Percentiles rank a stretch among this genome's conserved stretches.
These are phyloP conservation scores for Deakozyma indianensis DNA, from an alignment of 805 yeast species.

Conservation along the genomic window DNA sequence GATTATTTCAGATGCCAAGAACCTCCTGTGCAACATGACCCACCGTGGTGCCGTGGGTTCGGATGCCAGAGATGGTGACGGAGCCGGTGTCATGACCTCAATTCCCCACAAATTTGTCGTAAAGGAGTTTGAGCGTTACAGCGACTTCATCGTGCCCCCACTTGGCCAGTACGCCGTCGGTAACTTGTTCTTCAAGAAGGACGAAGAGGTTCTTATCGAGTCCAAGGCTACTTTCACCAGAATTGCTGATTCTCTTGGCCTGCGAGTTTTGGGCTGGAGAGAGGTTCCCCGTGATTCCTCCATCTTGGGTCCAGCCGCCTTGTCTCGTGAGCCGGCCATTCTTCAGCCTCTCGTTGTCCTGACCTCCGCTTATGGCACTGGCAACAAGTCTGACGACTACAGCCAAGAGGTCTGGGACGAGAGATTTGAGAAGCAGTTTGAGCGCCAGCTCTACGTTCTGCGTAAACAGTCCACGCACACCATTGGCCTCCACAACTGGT, in stretches of 20 bases:
- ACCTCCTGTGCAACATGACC: slow-evolving; percentile 89
- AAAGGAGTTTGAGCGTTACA: slow-evolving; percentile 66
- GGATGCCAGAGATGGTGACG: slow-evolving; percentile 95
- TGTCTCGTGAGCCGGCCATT: slow-evolving; percentile 81
- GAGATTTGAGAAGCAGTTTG: slow-evolving; percentile 51
- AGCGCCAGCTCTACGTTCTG: slow-evolving; percentile 68
- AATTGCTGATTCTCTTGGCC: slow-evolving; percentile 61
- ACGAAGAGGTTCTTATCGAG: slow-evolving; percentile 48
- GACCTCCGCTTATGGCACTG: slow-evolving; percentile 31
- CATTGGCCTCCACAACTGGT: slow-evolving; percentile 93
- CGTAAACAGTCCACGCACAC: slow-evolving; percentile 84
- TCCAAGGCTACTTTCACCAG: slow-evolving; percentile 68
- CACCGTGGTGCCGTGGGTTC: slow-evolving; percentile 97
- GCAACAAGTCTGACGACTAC: slow-evolving; percentile 17
- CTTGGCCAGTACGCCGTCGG: slow-evolving; percentile 90
- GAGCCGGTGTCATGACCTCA: slow-evolving; percentile 93
- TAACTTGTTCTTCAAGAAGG: slow-evolving; percentile 85
- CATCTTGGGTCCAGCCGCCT: slow-evolving; percentile 86
- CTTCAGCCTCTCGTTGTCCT: slow-evolving; percentile 88
- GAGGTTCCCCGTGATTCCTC: slow-evolving; percentile 89
- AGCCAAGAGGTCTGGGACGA: slow-evolving; percentile 27
- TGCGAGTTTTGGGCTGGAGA: slow-evolving; percentile 89
- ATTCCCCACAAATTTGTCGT: slow-evolving; percentile 79
- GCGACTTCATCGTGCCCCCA: slow-evolving; percentile 54
- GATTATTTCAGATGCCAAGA: slow-evolving; percentile 77